These are phyloP conservation scores for Blastobotrys proliferans DNA, from an alignment of 1,139 yeast species.

Conservation along the genomic window DNA sequence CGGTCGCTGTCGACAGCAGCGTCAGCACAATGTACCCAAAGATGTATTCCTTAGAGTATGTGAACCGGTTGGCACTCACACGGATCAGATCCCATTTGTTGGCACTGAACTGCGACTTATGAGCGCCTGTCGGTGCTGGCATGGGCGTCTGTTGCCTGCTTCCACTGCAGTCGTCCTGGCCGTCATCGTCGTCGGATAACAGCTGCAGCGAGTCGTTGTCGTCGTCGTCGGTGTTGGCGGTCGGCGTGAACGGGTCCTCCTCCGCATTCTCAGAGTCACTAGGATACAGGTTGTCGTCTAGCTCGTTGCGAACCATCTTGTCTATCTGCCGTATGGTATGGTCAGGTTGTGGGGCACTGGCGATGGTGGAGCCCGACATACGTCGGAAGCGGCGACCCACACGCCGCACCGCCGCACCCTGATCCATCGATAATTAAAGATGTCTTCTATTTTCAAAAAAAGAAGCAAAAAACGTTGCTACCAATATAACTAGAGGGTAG, in stretches of 20 bases:
- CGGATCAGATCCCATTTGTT: slow-evolving; percentile 17
- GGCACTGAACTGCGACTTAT: slow-evolving; percentile 19
- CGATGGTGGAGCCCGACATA: too few species aligned
- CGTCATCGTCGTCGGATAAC: neutral
- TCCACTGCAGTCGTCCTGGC: neutral
- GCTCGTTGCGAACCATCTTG: slow-evolving; percentile 6
- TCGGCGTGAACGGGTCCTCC: neutral
- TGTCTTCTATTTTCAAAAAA: too few species aligned
- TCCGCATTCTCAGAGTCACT: slow-evolving; percentile 5
- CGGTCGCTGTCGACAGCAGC: slow-evolving; percentile 18
- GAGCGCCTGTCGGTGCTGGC: neutral
- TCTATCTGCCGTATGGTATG: too few species aligned
- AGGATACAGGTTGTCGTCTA: slow-evolving; percentile 10
- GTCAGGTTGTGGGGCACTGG: too few species aligned
- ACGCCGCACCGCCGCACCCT: too few species aligned
- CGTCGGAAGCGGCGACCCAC: too few species aligned
- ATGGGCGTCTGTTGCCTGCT: slow-evolving; percentile 1
- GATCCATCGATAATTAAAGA: too few species aligned
- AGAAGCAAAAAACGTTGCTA: too few species aligned
- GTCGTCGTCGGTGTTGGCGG: neutral
- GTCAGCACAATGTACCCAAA: slow-evolving; percentile 18
- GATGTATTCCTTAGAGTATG: slow-evolving; percentile 21
- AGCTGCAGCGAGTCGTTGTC: slow-evolving; percentile 3
- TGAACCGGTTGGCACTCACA: slow-evolving; percentile 21
- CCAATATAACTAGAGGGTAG: too few species aligned